Base-by-base conservation (phyloP, 176 grass and related monocot species). In the Puya raimondii region DNA sequence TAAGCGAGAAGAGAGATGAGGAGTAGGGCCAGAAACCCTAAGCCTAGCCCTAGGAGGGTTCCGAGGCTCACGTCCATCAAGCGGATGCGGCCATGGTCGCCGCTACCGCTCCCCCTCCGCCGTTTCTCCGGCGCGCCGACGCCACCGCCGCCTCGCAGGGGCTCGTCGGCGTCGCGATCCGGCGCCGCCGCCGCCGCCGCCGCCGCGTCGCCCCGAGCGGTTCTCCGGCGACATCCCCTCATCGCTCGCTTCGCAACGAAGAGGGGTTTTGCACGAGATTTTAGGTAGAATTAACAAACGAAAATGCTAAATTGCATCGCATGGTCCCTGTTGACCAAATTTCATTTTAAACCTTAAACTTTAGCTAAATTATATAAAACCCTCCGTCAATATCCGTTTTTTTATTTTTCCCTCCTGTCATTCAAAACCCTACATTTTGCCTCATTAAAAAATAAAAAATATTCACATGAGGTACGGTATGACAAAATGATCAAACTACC, bases 21-120 rank as follows among this genome's bases (percentile, higher is more conserved):
- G 21, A 78, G 61, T 48, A 88, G 64, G 16, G 79, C 26, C 6
- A 82, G 17, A 49, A 80, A 72, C 17, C 68, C 58, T 11, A 82
- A 13, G 51, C 18, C 85, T 26, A 85, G 12, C 12, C 79, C 53
- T 10, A 77, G 53, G 29, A 91, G 73, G 76, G 74, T 80, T 27
- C 80, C 77, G 54, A 78, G 18, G 13, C 76, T 83, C 53, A 85
- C n/a, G 73, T 82, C 81, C 84, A 84, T 77, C 65, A 87, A 51
- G 8, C 81, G 88, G 75, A 91, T 79, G 6, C 72, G 84, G 0
- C 81, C 88, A 63, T 80, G 79, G 81, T 91, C 76, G 53, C 65
- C 51, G 65, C 75, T 27, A 20, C 75, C 54, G 6, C n/a, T 29
- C 65, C 22, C 59, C 50, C 63, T 52, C 76, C 79, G 15, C 83